Percentiles rank a stretch among this genome's conserved stretches.
Evolutionary conservation across 805 yeast species (phyloP).

Genomic region (Zygosaccharomyces rouxii): DNA sequence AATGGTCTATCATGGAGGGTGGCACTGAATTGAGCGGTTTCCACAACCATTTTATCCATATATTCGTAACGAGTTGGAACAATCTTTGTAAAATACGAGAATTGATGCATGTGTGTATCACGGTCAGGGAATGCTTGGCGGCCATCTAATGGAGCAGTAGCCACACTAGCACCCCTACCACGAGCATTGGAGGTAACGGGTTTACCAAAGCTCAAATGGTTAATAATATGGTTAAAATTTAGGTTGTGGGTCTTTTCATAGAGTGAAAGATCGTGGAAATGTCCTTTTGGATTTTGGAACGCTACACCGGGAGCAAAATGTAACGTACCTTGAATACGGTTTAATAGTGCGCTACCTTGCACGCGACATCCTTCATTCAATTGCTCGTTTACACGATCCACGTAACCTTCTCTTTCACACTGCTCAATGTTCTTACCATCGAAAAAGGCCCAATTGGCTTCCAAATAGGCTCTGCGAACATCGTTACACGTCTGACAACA

Average conservation of each 20-base stretch:
- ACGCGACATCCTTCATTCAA: conserved; percentile 85
- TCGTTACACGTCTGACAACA: conserved; percentile 87
- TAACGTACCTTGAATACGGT: conserved; percentile 82
- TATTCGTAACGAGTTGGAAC: conserved; percentile 84
- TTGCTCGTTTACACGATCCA: conserved; percentile 51
- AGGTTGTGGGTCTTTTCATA: conserved; percentile 57
- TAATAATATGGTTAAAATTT: conserved; percentile 70
- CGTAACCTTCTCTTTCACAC: conserved; percentile 88
- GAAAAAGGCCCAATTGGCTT: conserved; percentile 77
- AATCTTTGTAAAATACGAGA: conserved; percentile 78
- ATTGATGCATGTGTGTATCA: conserved; percentile 56
- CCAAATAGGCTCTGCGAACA: conserved; percentile 74
- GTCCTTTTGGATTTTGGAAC: conserved; percentile 50
- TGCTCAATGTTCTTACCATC: conserved; percentile 87
- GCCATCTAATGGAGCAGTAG: conserved; percentile 67
- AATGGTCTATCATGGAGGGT: conserved; percentile 85
- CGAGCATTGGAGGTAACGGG: conserved; percentile 14
- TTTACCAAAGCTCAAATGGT: conserved; percentile 78
- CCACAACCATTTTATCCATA: conserved; percentile 45
- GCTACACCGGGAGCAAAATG: conserved; percentile 97
- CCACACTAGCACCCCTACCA: conserved; percentile 41
- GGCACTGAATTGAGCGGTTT: conserved; percentile 87
- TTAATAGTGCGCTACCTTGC: conserved; percentile 71
- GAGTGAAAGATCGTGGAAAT: conserved; percentile 80
- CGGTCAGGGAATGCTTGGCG: conserved; percentile 32